A percentile compares a stretch with the other conserved stretches of the same genome.
These are phyloP conservation scores for Mortierella sp. DNA, from an alignment of 371 early-diverging fungal genomes.

Conservation along the genomic window DNA sequence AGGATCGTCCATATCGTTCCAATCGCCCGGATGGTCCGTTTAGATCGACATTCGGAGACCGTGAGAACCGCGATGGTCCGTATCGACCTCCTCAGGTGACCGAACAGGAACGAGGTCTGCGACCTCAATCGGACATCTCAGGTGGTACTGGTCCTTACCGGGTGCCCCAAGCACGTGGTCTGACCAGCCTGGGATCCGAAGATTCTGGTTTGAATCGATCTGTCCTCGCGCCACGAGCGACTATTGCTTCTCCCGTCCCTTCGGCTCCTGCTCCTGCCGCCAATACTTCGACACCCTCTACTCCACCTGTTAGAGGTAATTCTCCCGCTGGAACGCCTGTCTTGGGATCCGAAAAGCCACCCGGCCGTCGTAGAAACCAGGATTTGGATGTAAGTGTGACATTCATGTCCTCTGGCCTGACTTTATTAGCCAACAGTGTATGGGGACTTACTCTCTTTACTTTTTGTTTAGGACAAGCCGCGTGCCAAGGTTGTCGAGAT, in stretches of 20 bases:
- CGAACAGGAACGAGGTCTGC: slow-evolving; percentile 33
- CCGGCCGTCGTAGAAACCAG: slow-evolving; percentile 42
- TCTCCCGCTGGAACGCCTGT: slow-evolving; percentile 39
- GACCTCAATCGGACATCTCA: slow-evolving; percentile 26
- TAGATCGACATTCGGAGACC: slow-evolving; percentile 40
- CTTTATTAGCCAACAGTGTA: too few species aligned
- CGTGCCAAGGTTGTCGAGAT: slow-evolving; percentile 75
- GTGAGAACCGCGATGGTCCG: slow-evolving; percentile 50
- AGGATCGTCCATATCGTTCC: slow-evolving; percentile 27
- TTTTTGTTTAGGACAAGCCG: slow-evolving; percentile 68
- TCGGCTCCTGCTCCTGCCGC: slow-evolving; percentile 1
- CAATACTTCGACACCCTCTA: background rate
- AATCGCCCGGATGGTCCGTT: slow-evolving; percentile 30
- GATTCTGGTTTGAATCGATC: slow-evolving; percentile 33
- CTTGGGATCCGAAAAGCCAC: slow-evolving; percentile 37
- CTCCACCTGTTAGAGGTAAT: slow-evolving; percentile 7
- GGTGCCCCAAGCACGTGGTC: slow-evolving; percentile 34
- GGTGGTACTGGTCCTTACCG: slow-evolving; percentile 42
- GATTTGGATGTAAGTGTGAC: slow-evolving; percentile 31
- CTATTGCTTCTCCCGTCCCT: slow-evolving; percentile 16
- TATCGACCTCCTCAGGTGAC: slow-evolving; percentile 48
- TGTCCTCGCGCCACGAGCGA: slow-evolving; percentile 37
- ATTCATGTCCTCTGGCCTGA: too few species aligned
- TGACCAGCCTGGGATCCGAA: slow-evolving; percentile 22
- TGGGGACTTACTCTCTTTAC: too few species aligned